Percentiles rank a stretch among this genome's conserved stretches.
Evolutionary conservation across 208 protist species (phyloP).

Genomic region (Leishmania lainsoni): DNA sequence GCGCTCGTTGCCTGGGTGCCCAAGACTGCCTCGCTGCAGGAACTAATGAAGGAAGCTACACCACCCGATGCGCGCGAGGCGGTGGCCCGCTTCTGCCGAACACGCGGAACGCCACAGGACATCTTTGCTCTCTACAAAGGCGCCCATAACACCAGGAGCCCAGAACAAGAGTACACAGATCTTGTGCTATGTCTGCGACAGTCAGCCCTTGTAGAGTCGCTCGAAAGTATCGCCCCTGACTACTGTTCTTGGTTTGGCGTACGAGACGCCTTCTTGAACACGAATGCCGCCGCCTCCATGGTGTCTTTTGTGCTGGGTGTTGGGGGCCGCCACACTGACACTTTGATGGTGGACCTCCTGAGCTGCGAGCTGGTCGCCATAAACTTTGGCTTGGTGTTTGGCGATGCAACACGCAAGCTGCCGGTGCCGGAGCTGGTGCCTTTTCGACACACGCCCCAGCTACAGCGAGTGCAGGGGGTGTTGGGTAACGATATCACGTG

Average conservation of each 20-base stretch:
- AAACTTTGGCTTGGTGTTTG: slow-evolving; percentile 96
- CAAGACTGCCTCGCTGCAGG: slow-evolving; percentile 62
- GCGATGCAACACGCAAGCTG: slow-evolving; percentile 78
- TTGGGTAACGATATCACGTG: slow-evolving; percentile 60
- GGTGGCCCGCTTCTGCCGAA: background rate
- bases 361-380: slow-evolving; percentile 90
- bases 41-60: slow-evolving; percentile 3
- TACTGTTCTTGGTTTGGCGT: slow-evolving; percentile 67
- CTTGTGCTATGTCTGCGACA: slow-evolving; percentile 14
- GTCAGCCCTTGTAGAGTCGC: slow-evolving; percentile 16
- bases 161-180: slow-evolving; percentile 8
- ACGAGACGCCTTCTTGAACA: slow-evolving; percentile 68
- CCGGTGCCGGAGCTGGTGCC: slow-evolving; percentile 94
- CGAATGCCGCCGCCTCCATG: slow-evolving; percentile 69
- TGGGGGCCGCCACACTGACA: slow-evolving; percentile 94
- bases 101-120: background rate
- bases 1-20: slow-evolving; percentile 94
- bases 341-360: slow-evolving; percentile 81
- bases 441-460: slow-evolving; percentile 92
- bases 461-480: slow-evolving; percentile 68
- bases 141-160: background rate
- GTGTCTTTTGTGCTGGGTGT: slow-evolving; percentile 91
- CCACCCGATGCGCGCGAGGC: background rate
- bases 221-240: slow-evolving; percentile 44
- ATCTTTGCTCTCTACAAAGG: background rate